A percentile compares a stretch with the other conserved stretches of the same genome.
phyloP scores from a whole-genome alignment of 108 stramenopile genomes.

The Aurantiochytrium sp. region DNA sequence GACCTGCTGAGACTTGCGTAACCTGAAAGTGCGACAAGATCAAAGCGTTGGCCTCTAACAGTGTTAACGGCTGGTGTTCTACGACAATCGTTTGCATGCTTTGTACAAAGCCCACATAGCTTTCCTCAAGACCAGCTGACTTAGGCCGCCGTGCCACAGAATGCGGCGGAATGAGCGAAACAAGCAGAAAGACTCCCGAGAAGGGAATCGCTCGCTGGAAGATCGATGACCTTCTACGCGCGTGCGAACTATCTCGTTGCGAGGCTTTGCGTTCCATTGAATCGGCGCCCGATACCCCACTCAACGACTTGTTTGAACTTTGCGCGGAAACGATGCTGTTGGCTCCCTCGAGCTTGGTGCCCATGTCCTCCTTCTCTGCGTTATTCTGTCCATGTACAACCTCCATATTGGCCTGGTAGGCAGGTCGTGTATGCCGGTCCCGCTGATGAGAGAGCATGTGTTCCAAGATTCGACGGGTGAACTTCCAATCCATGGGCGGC shows the following conservation, averaged over 20 bases:
- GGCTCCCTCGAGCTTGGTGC: no score
- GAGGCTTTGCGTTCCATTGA: no score
- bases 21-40: neutral
- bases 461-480: neutral
- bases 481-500: neutral
- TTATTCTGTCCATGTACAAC: no score
- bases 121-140: neutral
- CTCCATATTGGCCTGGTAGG: no score
- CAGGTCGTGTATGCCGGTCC: no score
- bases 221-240: no score
- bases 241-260: no score
- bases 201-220: neutral
- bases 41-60: neutral
- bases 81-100: neutral
- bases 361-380: no score
- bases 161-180: neutral
- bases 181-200: neutral
- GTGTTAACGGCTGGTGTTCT: neutral
- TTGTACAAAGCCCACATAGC: neutral
- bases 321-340: no score
- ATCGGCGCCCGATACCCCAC: no score
- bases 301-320: no score
- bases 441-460: neutral
- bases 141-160: neutral
- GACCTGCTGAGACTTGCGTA: neutral